These are phyloP conservation scores for Aethionema arabicum DNA, from an alignment of 345 rosid genomes.

Conservation along the genomic window DNA sequence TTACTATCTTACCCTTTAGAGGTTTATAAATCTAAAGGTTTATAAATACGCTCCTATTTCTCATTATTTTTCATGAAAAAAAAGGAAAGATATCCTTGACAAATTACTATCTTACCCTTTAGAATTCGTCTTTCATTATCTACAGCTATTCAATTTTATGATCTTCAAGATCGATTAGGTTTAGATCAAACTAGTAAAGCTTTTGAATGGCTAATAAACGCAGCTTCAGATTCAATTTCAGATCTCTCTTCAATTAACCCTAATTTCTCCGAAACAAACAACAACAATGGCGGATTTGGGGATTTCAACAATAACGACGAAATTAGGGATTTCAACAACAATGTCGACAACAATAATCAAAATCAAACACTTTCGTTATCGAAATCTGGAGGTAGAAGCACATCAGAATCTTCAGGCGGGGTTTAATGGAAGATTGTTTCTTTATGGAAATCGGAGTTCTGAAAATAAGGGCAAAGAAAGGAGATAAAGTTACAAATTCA, in stretches of 20 bases:
- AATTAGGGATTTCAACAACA: neutral
- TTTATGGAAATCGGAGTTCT: constrained; percentile 53
- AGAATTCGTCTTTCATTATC: constrained; percentile 81
- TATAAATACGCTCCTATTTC: too few relatives aligned
- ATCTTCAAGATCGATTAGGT: constrained; percentile 88
- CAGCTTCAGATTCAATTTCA: constrained; percentile 74
- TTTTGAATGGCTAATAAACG: constrained; percentile 87
- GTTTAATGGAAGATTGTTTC: constrained; percentile 33
- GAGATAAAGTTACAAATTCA: constrained; percentile 44
- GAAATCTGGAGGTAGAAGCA: constrained; percentile 90
- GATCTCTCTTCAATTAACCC: constrained; percentile 68
- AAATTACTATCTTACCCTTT: too few relatives aligned
- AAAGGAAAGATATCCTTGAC: too few relatives aligned
- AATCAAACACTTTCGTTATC: constrained; percentile 60
- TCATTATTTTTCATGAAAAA: too few relatives aligned
- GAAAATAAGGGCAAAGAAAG: constrained; percentile 74
- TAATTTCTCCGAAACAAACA: constrained; percentile 31
- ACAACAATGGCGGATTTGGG: neutral
- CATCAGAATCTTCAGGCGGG: constrained; percentile 60
- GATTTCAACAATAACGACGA: neutral
- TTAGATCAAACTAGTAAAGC: constrained; percentile 97
- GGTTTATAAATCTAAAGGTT: too few relatives aligned
- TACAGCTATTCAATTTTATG: constrained; percentile 91
- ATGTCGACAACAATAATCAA: too few relatives aligned
- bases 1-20: too few relatives aligned